Conservation (phyloP, 192 early-diverging fungal species). For the Gorgonomyces haynaldii region DNA sequence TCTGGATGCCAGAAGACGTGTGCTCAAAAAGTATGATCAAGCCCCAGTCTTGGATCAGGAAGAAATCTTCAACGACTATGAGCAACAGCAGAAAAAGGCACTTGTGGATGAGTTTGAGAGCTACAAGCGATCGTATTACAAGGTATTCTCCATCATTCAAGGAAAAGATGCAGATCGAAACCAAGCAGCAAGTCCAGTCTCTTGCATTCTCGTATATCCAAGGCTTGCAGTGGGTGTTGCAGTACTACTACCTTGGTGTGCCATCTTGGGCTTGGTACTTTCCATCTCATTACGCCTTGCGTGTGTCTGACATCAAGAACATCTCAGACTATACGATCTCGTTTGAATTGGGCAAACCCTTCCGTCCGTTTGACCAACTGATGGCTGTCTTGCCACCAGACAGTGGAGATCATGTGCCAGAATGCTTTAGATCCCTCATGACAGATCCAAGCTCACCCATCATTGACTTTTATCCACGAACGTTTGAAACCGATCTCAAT, state of each 20-base stretch:
- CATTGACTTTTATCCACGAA: slow-evolving; percentile 86
- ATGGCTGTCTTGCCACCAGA: slow-evolving; percentile 93
- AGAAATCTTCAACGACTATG: slow-evolving; percentile 11
- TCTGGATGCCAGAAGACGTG: slow-evolving; percentile 33
- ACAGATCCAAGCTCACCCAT: slow-evolving; percentile 70
- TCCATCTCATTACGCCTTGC: slow-evolving; percentile 91
- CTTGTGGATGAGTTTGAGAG: slow-evolving; percentile 37
- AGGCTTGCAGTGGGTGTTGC: slow-evolving; percentile 91
- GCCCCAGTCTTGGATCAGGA: slow-evolving; percentile 56
- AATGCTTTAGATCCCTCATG: slow-evolving; percentile 59
- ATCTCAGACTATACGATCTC: slow-evolving; percentile 58
- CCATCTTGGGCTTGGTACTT: slow-evolving; percentile 97
- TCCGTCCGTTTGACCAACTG: slow-evolving; percentile 87
- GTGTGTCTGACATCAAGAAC: slow-evolving; percentile 61
- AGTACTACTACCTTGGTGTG: slow-evolving; percentile 91
- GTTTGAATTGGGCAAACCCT: slow-evolving; percentile 75
- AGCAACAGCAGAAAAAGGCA: slow-evolving; percentile 18
- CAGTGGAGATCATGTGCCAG: slow-evolving; percentile 46
- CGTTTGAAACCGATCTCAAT: slow-evolving; percentile 86
- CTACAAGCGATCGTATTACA: slow-evolving; percentile 37
- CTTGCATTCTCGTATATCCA: slow-evolving; percentile 64
- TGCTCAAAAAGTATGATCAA: slow-evolving; percentile 34
- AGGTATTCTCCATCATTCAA: slow-evolving; percentile 13
- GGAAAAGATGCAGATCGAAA: slow-evolving; percentile 29
- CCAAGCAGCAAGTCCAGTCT: slow-evolving; percentile 24